These are phyloP conservation scores for Lactifluus piperatus DNA, from an alignment of 768 basidiomycete genomes.

Conservation along the genomic window DNA sequence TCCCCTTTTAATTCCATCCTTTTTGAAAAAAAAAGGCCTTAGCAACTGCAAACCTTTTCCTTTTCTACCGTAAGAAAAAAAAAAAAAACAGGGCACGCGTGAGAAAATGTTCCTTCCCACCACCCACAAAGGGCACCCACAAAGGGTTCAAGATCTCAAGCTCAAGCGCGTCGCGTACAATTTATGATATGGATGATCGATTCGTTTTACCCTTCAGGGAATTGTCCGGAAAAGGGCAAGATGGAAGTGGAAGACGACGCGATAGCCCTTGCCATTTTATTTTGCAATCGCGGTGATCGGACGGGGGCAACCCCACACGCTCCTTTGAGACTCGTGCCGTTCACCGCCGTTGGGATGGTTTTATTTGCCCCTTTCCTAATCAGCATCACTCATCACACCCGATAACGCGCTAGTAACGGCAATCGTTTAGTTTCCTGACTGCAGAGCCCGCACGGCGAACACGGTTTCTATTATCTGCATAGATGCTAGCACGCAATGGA, in stretches of 20 bases:
- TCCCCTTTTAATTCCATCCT: too few relatives aligned
- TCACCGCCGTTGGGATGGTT: not conserved
- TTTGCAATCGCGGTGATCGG: not conserved
- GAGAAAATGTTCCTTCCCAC: too few relatives aligned
- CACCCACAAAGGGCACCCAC: too few relatives aligned
- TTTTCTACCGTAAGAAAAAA: too few relatives aligned
- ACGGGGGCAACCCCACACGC: not conserved
- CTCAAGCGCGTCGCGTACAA: too few relatives aligned
- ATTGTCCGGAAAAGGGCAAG: too few relatives aligned
- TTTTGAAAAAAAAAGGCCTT: too few relatives aligned
- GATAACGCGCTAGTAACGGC: not conserved
- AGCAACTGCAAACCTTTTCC: too few relatives aligned
- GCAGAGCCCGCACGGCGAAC: not conserved
- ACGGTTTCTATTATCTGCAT: constrained; percentile 14
- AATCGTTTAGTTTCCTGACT: not conserved
- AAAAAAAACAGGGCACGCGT: too few relatives aligned
- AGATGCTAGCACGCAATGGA: constrained; percentile 18
- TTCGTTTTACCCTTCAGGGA: too few relatives aligned
- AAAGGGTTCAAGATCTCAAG: too few relatives aligned
- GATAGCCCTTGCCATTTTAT: not conserved
- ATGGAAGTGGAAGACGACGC: not conserved
- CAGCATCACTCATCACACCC: not conserved
- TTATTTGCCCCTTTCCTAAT: not conserved
- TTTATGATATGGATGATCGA: too few relatives aligned
- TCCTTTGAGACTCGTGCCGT: not conserved